Conservation (phyloP, 305 asterid species). For the Solanum hybrid region DNA sequence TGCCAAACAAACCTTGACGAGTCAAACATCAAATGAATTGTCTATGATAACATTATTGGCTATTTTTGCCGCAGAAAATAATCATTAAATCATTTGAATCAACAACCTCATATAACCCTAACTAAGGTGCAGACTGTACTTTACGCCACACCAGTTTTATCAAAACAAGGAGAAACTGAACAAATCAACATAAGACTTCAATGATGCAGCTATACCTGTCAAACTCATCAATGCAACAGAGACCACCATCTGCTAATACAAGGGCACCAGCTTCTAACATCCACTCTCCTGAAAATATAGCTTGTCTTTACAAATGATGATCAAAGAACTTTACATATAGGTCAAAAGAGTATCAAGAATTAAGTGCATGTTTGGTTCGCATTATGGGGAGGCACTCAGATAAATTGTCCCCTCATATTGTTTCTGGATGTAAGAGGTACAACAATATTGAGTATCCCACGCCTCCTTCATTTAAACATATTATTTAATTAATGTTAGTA, state of each 20-base stretch:
- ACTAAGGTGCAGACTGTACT: neutral
- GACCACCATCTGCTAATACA: conserved; percentile 96
- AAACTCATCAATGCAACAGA: conserved; percentile 97
- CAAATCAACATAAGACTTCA: neutral
- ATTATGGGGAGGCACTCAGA: neutral
- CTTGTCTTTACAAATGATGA: neutral
- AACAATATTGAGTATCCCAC: neutral
- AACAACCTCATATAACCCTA: neutral
- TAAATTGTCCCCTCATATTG: neutral
- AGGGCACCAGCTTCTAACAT: conserved; percentile 98
- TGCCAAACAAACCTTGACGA: conserved; percentile 13
- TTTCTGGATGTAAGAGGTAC: neutral
- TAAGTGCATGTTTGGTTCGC: neutral
- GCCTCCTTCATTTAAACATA: neutral
- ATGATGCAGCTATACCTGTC: conserved; percentile 47
- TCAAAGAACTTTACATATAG: neutral
- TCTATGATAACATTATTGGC: neutral
- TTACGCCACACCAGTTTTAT: neutral
- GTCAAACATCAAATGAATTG: neutral
- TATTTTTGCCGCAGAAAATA: neutral
- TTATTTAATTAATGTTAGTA: neutral
- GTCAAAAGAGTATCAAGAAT: neutral
- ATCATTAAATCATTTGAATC: neutral
- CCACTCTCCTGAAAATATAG: conserved; percentile 75
- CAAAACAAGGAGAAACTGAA: neutral